phyloP scores from a whole-genome alignment of 495 filamentous ascomycete genomes.

The Penicillium salamii region DNA sequence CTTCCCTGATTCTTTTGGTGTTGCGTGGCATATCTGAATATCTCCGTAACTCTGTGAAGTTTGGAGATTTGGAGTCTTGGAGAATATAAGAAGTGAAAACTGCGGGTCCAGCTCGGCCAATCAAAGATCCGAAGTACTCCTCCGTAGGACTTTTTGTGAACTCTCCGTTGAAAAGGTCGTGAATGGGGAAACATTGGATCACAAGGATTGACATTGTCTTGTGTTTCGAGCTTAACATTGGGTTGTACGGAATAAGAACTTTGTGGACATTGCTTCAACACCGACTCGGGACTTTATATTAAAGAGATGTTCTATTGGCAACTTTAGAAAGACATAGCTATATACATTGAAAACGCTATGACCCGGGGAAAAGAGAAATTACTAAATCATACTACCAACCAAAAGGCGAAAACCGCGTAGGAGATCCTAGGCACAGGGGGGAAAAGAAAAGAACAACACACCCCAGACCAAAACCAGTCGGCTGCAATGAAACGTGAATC shows the following conservation, averaged over 20 bases:
- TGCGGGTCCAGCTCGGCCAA: conserved; percentile 17
- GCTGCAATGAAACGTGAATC: conserved; percentile 38
- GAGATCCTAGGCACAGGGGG: neutral
- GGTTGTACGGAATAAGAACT: no score
- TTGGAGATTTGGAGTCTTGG: neutral
- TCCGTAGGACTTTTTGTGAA: no score
- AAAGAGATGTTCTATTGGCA: conserved; percentile 23
- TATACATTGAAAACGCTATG: conserved; percentile 29
- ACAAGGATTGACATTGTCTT: no score
- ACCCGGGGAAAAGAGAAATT: conserved; percentile 14
- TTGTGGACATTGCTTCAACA: no score
- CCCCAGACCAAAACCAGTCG: conserved; percentile 12
- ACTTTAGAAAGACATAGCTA: conserved; percentile 21
- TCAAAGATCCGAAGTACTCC: conserved; percentile 29
- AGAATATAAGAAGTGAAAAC: neutral
- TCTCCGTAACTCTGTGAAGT: no score
- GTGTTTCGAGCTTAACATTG: no score
- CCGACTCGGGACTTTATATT: conserved; percentile 1
- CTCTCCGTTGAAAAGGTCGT: no score
- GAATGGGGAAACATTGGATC: no score
- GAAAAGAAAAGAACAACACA: conserved; percentile 26
- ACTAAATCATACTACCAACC: conserved; percentile 23
- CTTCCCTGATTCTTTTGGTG: conserved; percentile 2
- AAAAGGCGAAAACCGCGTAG: conserved; percentile 5
- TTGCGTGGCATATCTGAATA: conserved; percentile 5